Evolutionary conservation across 2,329 filamentous ascomycete species (phyloP).

Genomic region (Stagonosporopsis cucurbitacearum): DNA sequence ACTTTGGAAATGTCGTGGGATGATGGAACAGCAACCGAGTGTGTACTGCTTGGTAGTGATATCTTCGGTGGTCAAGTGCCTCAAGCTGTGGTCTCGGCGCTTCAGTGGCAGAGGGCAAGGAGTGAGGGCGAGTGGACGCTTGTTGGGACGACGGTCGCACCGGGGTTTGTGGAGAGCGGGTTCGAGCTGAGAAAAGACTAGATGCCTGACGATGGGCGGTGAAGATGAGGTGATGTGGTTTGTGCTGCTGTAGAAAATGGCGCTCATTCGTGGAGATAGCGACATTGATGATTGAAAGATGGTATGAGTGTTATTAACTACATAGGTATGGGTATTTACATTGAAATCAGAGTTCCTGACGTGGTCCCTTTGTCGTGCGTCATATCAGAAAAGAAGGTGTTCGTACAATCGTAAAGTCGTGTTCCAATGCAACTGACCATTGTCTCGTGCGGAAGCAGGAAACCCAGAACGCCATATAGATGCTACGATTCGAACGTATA

Average conservation of each 20-base stretch:
- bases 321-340: background rate
- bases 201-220: background rate
- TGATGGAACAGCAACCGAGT: background rate
- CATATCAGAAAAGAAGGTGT: background rate
- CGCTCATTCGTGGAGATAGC: too few relatives aligned
- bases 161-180: conserved; percentile 12
- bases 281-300: background rate
- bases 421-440: background rate
- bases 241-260: background rate
- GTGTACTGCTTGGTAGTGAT: conserved; percentile 30
- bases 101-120: conserved; percentile 56
- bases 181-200: conserved; percentile 16
- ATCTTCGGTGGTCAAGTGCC: conserved; percentile 53
- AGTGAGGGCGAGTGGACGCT: conserved; percentile 58
- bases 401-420: background rate
- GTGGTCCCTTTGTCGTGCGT: too few relatives aligned
- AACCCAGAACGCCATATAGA: background rate
- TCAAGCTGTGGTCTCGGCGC: conserved; percentile 51
- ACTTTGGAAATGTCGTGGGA: conserved; percentile 33
- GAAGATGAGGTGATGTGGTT: background rate
- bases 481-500: background rate
- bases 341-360: too few relatives aligned
- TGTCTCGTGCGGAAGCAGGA: background rate
- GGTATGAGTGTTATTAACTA: background rate
- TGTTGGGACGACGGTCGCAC: conserved; percentile 45